These are phyloP conservation scores for Solanum chilense DNA, from an alignment of 257 asterid genomes.

Conservation along the genomic window DNA sequence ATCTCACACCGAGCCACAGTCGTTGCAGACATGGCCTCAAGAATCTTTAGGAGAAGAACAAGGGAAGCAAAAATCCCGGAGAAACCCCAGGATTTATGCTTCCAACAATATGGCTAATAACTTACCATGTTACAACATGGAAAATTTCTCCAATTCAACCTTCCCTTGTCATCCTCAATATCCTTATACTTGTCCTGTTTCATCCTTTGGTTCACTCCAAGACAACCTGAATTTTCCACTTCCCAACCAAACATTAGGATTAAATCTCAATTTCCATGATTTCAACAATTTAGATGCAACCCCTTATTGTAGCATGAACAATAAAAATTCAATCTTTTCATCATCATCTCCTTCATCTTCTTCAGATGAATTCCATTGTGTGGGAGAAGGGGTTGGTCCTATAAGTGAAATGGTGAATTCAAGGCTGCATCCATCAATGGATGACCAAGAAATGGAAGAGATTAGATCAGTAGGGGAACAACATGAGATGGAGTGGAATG, in stretches of 20 bases:
- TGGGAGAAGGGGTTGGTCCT: conserved; percentile 13
- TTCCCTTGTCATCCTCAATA: conserved; percentile 27
- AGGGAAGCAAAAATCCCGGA: conserved; percentile 38
- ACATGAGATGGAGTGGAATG: conserved; percentile 91
- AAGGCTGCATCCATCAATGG: conserved; percentile 65
- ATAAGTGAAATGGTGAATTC: conserved; percentile 17
- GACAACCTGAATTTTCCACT: conserved; percentile 60
- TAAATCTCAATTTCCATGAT: conserved; percentile 83
- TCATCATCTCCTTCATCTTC: conserved; percentile 55
- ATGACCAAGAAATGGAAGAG: conserved; percentile 87
- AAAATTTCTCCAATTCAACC: conserved; percentile 27
- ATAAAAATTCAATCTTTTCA: conserved; percentile 40
- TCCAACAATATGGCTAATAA: conserved; percentile 28
- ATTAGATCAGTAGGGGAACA: conserved; percentile 87
- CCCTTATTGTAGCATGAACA: conserved; percentile 14
- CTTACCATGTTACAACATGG: conserved; percentile 18
- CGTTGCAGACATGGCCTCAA: conserved; percentile 29
- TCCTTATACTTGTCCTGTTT: conserved; percentile 43
- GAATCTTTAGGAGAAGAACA: conserved; percentile 35
- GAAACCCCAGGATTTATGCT: conserved; percentile 58
- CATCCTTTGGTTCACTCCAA: conserved; percentile 34
- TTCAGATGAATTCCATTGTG: conserved; percentile 39
- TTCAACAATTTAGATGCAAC: conserved; percentile 45
- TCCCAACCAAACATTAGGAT: conserved; percentile 83
- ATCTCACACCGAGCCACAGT: conserved; percentile 16